Evolutionary conservation across 2,329 filamentous ascomycete genomes (phyloP).

Genomic region (Teratosphaeria destructans): DNA sequence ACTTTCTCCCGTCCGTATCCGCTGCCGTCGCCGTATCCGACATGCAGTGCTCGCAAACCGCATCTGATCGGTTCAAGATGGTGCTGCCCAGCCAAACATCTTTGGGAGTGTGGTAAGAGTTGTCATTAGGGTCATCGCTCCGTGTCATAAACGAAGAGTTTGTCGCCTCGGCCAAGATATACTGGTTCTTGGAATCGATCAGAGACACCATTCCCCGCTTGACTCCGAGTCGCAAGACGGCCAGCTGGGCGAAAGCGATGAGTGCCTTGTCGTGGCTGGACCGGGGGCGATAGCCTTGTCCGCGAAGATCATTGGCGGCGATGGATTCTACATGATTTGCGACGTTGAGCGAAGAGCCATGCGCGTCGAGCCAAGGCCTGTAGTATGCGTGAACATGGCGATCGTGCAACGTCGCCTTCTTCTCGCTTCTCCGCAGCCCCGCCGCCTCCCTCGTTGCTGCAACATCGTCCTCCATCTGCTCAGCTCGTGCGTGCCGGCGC

Average conservation of each 20-base stretch:
- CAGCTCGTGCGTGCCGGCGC: not conserved
- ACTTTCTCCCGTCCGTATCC: constrained; percentile 9
- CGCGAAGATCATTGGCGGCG: constrained; percentile 12
- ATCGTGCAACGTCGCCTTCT: constrained; percentile 6
- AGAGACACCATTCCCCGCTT: constrained; percentile 32
- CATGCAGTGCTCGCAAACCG: constrained; percentile 7
- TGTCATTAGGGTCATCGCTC: not conserved
- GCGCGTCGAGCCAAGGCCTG: constrained; percentile 16
- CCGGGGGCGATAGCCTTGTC: constrained; percentile 13
- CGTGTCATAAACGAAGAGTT: not conserved
- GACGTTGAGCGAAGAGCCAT: constrained; percentile 15
- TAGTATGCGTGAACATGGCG: constrained; percentile 14
- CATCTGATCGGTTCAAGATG: constrained; percentile 4
- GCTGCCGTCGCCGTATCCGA: constrained; percentile 5
- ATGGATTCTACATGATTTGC: constrained; percentile 17
- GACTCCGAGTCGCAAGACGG: constrained; percentile 26
- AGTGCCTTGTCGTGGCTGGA: constrained; percentile 21
- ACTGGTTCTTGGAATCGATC: constrained; percentile 33
- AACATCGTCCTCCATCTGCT: not conserved
- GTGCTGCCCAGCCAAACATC: constrained; percentile 9
- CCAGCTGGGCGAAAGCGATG: constrained; percentile 27
- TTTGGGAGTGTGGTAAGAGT: not conserved
- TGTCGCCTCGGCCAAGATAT: constrained; percentile 4
- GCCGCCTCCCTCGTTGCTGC: not conserved
- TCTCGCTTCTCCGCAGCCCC: not conserved